Percentiles rank a stretch among this genome's conserved stretches.
These are phyloP conservation scores for Isoetes engelmannii DNA, from an alignment of 83 land plant species.

Conservation along the genomic window DNA sequence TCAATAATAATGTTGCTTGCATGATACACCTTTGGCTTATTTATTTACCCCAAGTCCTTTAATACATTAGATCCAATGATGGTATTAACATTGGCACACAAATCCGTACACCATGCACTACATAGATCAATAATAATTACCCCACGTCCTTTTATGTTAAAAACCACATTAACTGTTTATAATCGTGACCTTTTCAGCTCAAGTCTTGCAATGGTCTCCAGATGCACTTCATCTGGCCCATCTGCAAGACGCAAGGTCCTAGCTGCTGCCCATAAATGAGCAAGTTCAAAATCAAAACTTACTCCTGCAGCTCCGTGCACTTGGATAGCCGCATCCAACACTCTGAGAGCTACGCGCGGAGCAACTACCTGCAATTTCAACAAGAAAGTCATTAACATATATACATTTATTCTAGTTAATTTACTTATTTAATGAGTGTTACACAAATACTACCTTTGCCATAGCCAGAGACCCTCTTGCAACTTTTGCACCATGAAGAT, in stretches of 20 bases:
- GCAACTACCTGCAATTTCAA: slow-evolving; percentile 66
- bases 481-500: slow-evolving; percentile 65
- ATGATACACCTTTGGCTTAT: too few species aligned
- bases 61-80: too few species aligned
- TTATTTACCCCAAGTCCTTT: too few species aligned
- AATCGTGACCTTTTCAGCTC: slow-evolving; percentile 62
- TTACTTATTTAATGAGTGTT: not conserved
- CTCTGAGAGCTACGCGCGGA: slow-evolving; percentile 76
- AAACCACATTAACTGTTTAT: slow-evolving; percentile 7
- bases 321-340: slow-evolving; percentile 91
- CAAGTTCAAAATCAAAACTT: slow-evolving; percentile 66
- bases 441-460: slow-evolving; percentile 63
- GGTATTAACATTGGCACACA: too few species aligned
- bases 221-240: slow-evolving; percentile 98
- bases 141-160: too few species aligned
- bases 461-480: slow-evolving; percentile 88
- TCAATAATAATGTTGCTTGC: too few species aligned
- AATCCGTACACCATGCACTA: too few species aligned
- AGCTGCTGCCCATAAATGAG: slow-evolving; percentile 90
- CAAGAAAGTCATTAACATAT: not conserved
- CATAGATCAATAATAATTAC: too few species aligned
- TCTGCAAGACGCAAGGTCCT: slow-evolving; percentile 89
- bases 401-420: not conserved
- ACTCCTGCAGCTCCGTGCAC: slow-evolving; percentile 93
- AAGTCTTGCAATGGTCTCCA: slow-evolving; percentile 84